phyloP scores from a whole-genome alignment of 345 rosid genomes.

The Noccaea bulbosa region DNA sequence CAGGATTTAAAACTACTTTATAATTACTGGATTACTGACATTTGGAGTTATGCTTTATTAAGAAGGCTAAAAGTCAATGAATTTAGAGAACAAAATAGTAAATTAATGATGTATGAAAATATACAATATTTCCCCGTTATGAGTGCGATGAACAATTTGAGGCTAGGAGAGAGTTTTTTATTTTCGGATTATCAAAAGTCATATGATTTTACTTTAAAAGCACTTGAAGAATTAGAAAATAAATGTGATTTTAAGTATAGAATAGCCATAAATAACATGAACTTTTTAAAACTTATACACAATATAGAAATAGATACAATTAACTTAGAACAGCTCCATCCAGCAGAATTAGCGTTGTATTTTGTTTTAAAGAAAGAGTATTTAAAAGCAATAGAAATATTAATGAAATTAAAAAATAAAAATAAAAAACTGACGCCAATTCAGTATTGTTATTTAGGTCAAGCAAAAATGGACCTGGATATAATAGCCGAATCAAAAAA shows the following conservation, averaged over 20 bases:
- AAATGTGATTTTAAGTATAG: background rate
- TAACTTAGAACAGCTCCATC: background rate
- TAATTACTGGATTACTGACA: background rate
- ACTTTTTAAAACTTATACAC: background rate
- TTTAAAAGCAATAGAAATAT: background rate
- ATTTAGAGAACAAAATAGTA: background rate
- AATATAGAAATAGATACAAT: background rate
- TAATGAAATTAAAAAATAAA: no score
- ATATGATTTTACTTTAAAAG: background rate
- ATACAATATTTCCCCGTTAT: background rate
- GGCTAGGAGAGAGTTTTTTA: background rate
- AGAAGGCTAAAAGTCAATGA: background rate
- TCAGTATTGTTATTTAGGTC: background rate
- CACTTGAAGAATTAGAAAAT: background rate
- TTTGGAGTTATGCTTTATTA: background rate
- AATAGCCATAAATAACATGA: background rate
- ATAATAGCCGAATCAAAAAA: background rate
- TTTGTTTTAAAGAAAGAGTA: background rate
- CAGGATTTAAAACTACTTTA: background rate
- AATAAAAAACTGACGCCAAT: background rate
- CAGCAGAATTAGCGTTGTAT: background rate
- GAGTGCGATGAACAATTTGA: background rate
- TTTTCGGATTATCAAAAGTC: background rate
- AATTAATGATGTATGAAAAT: background rate
- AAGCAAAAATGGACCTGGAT: background rate